A percentile compares a stretch with the other conserved stretches of the same genome.
phyloP scores from a whole-genome alignment of 371 early-diverging fungal genomes.

The Chytridium lagenaria region DNA sequence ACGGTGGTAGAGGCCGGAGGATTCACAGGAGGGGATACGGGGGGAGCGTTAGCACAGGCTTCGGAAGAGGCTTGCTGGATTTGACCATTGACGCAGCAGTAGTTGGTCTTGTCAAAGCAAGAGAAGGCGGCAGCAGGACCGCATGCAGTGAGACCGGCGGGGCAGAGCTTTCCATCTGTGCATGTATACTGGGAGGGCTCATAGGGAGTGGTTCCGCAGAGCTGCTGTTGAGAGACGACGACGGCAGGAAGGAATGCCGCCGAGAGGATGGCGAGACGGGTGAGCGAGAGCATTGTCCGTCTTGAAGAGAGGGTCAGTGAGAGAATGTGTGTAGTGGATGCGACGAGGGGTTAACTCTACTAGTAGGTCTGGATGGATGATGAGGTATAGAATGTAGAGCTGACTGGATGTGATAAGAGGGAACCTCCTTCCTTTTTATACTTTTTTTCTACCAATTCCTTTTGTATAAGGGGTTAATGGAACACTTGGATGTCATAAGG shows the following conservation, averaged over 20 bases:
- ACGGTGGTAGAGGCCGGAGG: not conserved
- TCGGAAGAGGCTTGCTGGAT: not conserved
- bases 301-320: too few species aligned
- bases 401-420: too few species aligned
- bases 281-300: constrained; percentile 13
- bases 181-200: constrained; percentile 12
- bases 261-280: not conserved
- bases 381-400: too few species aligned
- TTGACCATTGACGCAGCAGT: constrained; percentile 16
- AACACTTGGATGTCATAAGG: too few species aligned
- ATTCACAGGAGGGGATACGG: constrained; percentile 6
- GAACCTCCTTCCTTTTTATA: too few species aligned
- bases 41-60: not conserved
- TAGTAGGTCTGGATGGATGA: too few species aligned
- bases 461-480: too few species aligned
- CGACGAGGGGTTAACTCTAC: too few species aligned
- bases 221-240: not conserved
- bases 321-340: too few species aligned
- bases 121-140: constrained; percentile 9
- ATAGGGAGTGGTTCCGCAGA: constrained; percentile 17
- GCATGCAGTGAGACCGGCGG: not conserved
- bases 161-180: constrained; percentile 16
- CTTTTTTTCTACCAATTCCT: too few species aligned
- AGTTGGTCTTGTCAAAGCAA: constrained; percentile 1
- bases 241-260: not conserved